Evolutionary conservation across 768 basidiomycete species (phyloP).

Genomic region (Mycena crocata): DNA sequence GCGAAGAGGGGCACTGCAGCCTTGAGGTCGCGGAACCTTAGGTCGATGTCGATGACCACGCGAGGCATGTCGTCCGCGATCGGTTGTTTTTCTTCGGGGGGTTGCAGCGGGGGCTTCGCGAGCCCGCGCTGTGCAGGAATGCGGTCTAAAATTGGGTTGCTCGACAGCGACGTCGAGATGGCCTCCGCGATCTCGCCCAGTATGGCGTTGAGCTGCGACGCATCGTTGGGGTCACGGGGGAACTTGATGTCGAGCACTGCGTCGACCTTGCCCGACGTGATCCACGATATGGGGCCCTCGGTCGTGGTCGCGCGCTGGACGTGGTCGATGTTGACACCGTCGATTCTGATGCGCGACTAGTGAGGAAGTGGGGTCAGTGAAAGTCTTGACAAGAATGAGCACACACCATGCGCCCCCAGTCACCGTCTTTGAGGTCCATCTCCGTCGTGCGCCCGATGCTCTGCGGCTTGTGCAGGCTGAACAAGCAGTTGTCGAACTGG

Average conservation of each 20-base stretch:
- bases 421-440: conserved; percentile 83
- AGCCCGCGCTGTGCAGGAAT: conserved; percentile 91
- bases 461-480: conserved; percentile 96
- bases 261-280: conserved; percentile 95
- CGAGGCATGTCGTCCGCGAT: conserved; percentile 55
- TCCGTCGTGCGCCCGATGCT: conserved; percentile 93
- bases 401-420: conserved; percentile 90
- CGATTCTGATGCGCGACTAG: conserved; percentile 95
- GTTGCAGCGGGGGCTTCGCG: conserved; percentile 86
- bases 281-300: conserved; percentile 96
- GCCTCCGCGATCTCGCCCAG: conserved; percentile 93
- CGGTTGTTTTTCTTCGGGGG: conserved; percentile 58
- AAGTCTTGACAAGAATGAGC: not conserved
- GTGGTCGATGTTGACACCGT: conserved; percentile 97
- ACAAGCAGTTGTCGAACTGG: conserved; percentile 97
- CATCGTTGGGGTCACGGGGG: conserved; percentile 80
- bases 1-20: conserved; percentile 95
- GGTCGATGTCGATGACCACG: conserved; percentile 89
- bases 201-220: conserved; percentile 80
- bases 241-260: conserved; percentile 98
- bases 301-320: conserved; percentile 84
- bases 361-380: conserved; percentile 7
- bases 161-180: conserved; percentile 71
- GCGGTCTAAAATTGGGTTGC: conserved; percentile 51
- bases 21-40: conserved; percentile 95